Base-by-base conservation (phyloP, 306 rosid species). In the Crotalaria pallida region DNA sequence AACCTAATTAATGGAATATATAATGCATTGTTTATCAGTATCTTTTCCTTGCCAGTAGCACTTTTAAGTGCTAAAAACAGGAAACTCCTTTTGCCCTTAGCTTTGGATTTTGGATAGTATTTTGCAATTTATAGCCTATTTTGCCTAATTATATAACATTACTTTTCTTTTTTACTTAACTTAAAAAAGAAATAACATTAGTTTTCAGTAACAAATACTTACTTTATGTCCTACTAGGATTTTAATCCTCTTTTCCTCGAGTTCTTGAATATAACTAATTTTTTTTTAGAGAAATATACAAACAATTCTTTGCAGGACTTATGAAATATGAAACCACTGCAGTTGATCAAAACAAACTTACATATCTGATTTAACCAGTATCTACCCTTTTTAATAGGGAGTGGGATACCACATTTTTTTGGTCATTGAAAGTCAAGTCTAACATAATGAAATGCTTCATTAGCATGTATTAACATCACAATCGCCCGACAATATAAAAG, bases 331-430 rank as follows among this genome's bases (percentile, higher is more conserved):
- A 67, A 82, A 60, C 21, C 57, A 19, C 48, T 16, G 12, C 34
- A 34, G 34, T 4, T 61, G 45, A 24, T 62, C 12, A 64, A 52
- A 58, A 58, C 21, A 67, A 24, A 58, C 89, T 33, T 79, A 85
- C 96, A 87, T 85, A 58, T 90, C 96, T 18, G 96, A 90, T 81
- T 85, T 87, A 22, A n/a, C n/a, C n/a, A n/a, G n/a, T n/a, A n/a
- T n/a, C n/a, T n/a, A n/a, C n/a, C n/a, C n/a, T n/a, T n/a, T n/a
- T n/a, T n/a, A n/a, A n/a, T n/a, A n/a, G n/a, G n/a, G n/a, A n/a
- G n/a, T n/a, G n/a, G n/a, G n/a, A n/a, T n/a, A n/a, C n/a, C n/a
- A n/a, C n/a, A n/a, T n/a, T n/a, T n/a, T n/a, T n/a, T n/a, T n/a
- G n/a, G n/a, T n/a, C n/a, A n/a, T n/a, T n/a, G n/a, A n/a, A n/a